phyloP scores from a whole-genome alignment of 1,139 yeast genomes.

The Blastobotrys apis region DNA sequence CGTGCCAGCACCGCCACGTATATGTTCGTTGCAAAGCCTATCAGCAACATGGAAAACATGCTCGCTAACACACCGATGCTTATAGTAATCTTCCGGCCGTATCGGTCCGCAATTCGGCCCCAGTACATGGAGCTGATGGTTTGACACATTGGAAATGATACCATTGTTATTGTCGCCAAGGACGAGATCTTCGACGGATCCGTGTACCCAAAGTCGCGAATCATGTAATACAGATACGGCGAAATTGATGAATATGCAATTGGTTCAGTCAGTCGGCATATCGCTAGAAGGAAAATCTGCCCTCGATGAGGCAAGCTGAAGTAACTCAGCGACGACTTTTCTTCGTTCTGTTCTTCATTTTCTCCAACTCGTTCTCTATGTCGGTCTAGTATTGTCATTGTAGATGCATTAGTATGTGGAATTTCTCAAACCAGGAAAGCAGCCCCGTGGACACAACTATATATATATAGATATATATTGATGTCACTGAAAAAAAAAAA shows the following conservation, averaged over 20 bases:
- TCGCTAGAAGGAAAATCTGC: slow-evolving; percentile 26
- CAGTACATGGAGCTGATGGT: slow-evolving; percentile 52
- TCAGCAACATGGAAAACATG: slow-evolving; percentile 42
- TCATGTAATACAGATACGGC: slow-evolving; percentile 61
- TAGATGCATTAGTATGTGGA: not conserved
- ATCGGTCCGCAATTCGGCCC: slow-evolving; percentile 50
- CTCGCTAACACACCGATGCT: slow-evolving; percentile 50
- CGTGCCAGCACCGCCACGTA: slow-evolving; percentile 51
- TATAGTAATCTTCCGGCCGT: slow-evolving; percentile 40
- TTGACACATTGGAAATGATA: slow-evolving; percentile 50
- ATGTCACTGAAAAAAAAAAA: too few species aligned
- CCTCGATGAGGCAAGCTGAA: slow-evolving; percentile 28
- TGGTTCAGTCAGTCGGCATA: slow-evolving; percentile 50
- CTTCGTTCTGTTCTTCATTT: slow-evolving; percentile 15
- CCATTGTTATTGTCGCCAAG: slow-evolving; percentile 46
- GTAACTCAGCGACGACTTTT: slow-evolving; percentile 23
- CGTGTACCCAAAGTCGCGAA: slow-evolving; percentile 51
- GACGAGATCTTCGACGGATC: slow-evolving; percentile 50
- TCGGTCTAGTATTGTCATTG: not conserved
- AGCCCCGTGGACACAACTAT: too few species aligned
- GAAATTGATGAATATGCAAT: slow-evolving; percentile 56
- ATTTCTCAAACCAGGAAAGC: not conserved
- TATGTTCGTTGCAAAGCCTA: slow-evolving; percentile 51
- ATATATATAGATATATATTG: too few species aligned
- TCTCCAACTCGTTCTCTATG: not conserved